Evolutionary conservation across 2,329 filamentous ascomycete genomes (phyloP), one percentile per base, ranked within the genome.

Genomic region (Curvularia eragrostidis): DNA sequence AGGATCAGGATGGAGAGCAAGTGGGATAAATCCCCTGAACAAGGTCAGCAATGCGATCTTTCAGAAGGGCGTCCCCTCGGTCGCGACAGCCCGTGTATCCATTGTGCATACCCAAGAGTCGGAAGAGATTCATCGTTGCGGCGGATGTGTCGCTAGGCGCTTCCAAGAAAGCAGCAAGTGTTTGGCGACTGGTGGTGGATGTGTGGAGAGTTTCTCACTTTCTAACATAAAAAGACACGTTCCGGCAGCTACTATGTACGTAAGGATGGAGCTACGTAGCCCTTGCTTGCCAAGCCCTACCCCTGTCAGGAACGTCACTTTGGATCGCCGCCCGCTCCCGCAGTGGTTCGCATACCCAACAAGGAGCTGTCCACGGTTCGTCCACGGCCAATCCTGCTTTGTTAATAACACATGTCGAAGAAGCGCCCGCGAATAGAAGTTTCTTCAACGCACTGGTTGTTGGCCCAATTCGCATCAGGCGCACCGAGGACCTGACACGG

Each of bases 1-100:
- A 99, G 84, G 71, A 99, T 97, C 71, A 97, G 84, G 75, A 99
- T 97, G 52, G 94, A 98, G 64, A 90, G 84, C 71, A 99, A 82
- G 84, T 99, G 95, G 83, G 93, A 97, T 77, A 99, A 87, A 84
- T 99, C 95, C 81, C 89, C 93, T 97, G 68, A 10, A 26, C 54
- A 38, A 43, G 58, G 59, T 76, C 63, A 75, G 70, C 63, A 60
- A 66, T 64, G 62, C 61, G 57, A 68, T 52, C 36, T n/a, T 24
- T n/a, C 42, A 26, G 8, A 32, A 32, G 48, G 34, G 54, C 34
- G 36, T n/a, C 24, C 7, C 43, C 18, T 47, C n/a, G 12, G 47
- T 55, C 47, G 56, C 52, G 21, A 23, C 23, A 19, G 38, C 18
- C 23, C 44, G n/a, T 23, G 34, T 32, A 26, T 18, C 34, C 24